phyloP scores from a whole-genome alignment of 768 basidiomycete genomes.

The Kwoniella mangroviensis region DNA sequence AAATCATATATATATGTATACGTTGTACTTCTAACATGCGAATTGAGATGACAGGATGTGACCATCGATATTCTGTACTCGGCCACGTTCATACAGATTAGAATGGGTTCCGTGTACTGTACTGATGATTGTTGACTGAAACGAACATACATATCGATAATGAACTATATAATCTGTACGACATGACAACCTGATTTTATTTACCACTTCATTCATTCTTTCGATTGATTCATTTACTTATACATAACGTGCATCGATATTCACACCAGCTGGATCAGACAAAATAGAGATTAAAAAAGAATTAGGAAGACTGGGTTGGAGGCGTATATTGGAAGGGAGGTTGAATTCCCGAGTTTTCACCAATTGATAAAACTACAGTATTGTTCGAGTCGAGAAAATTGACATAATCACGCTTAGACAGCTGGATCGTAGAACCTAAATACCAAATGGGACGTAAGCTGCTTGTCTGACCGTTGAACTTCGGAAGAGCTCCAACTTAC shows the following conservation, averaged over 20 bases:
- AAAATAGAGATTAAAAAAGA: neutral
- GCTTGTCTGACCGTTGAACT: neutral
- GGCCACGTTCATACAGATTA: no score
- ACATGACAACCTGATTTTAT: neutral
- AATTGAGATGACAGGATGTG: neutral
- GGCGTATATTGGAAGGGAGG: neutral
- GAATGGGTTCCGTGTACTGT: no score
- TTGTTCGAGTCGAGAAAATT: neutral
- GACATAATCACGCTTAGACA: conserved; percentile 11
- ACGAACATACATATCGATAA: neutral
- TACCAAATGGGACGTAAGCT: neutral
- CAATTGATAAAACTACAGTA: no score
- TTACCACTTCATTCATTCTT: neutral
- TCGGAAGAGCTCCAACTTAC: conserved; percentile 19
- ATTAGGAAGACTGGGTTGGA: neutral
- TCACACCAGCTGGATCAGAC: neutral
- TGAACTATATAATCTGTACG: conserved; percentile 2
- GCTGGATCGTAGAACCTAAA: conserved; percentile 39
- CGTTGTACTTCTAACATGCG: no score
- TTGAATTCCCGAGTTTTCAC: neutral
- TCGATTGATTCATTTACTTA: neutral
- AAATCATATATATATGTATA: no score
- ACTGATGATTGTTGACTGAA: neutral
- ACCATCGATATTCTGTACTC: neutral
- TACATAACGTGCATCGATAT: neutral